Percentiles rank a stretch among this genome's conserved stretches.
Evolutionary conservation across 257 asterid species (phyloP).

Genomic region (Haberlea rhodopensis): DNA sequence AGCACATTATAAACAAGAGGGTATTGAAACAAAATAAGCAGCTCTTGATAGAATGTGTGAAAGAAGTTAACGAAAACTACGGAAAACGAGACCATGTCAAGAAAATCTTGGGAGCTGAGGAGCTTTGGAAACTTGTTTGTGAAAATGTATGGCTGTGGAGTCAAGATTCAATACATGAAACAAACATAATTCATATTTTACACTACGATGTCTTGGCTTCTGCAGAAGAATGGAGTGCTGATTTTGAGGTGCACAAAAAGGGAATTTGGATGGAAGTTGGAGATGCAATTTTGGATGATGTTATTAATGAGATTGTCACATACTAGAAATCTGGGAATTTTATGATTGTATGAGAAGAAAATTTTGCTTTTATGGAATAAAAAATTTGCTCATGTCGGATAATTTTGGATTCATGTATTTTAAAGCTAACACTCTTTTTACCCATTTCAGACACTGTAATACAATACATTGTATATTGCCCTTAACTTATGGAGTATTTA

Average conservation of each 20-base stretch:
- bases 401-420: too few species aligned
- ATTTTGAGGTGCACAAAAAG: conserved; percentile 26
- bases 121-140: conserved; percentile 59
- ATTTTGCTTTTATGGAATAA: too few species aligned
- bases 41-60: conserved; percentile 62
- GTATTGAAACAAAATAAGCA: conserved; percentile 42
- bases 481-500: background rate
- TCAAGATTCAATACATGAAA: conserved; percentile 49
- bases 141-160: conserved; percentile 72
- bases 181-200: conserved; percentile 29
- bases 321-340: background rate
- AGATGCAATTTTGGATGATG: conserved; percentile 53
- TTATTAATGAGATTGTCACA: conserved; percentile 39
- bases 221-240: conserved; percentile 37
- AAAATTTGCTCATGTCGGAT: background rate
- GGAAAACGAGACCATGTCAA: conserved; percentile 38
- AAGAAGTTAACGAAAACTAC: conserved; percentile 53
- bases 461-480: background rate
- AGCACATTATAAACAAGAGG: conserved; percentile 58
- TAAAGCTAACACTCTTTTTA: too few species aligned
- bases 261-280: conserved; percentile 42
- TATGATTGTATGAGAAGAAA: too few species aligned
- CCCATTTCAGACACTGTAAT: background rate
- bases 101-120: conserved; percentile 53
- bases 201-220: conserved; percentile 39